phyloP scores from a whole-genome alignment of 2,329 filamentous ascomycete genomes.

The Helotiales sp. region DNA sequence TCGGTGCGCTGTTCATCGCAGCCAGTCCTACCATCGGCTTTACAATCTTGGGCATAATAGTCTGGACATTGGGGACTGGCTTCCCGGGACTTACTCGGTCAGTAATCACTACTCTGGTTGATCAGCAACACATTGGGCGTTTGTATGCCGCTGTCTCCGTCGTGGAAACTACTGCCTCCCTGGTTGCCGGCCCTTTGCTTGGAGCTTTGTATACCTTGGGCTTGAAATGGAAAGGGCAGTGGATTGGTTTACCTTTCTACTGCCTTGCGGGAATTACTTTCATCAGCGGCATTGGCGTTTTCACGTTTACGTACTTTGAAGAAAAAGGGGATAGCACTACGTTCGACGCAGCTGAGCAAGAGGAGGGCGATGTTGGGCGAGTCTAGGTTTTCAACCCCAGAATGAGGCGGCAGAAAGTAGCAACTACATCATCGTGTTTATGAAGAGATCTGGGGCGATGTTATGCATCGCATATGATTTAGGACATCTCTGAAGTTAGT shows the following conservation, averaged over 20 bases:
- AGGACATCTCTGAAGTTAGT: no score
- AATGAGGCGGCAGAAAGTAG: not conserved
- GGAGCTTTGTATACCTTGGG: slow-evolving; percentile 36
- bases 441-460: not conserved
- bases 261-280: slow-evolving; percentile 25
- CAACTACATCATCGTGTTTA: not conserved
- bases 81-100: slow-evolving; percentile 30
- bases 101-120: slow-evolving; percentile 37
- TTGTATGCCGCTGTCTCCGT: slow-evolving; percentile 38
- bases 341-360: not conserved
- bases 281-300: slow-evolving; percentile 28
- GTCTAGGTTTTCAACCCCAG: not conserved
- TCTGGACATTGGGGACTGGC: slow-evolving; percentile 39
- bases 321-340: not conserved
- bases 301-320: slow-evolving; percentile 28
- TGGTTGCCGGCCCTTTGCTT: slow-evolving; percentile 35
- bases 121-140: slow-evolving; percentile 36
- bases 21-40: slow-evolving; percentile 32
- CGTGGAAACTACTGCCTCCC: slow-evolving; percentile 35
- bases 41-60: slow-evolving; percentile 32
- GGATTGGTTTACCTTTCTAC: slow-evolving; percentile 40
- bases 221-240: slow-evolving; percentile 33
- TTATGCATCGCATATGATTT: not conserved
- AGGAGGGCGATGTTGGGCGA: not conserved
- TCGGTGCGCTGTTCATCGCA: slow-evolving; percentile 34